Percentiles rank a stretch among this genome's conserved stretches.
These are phyloP conservation scores for Climacium dendroides DNA, from an alignment of 225 moss, liverwort and hornwort species.

Conservation along the genomic window DNA sequence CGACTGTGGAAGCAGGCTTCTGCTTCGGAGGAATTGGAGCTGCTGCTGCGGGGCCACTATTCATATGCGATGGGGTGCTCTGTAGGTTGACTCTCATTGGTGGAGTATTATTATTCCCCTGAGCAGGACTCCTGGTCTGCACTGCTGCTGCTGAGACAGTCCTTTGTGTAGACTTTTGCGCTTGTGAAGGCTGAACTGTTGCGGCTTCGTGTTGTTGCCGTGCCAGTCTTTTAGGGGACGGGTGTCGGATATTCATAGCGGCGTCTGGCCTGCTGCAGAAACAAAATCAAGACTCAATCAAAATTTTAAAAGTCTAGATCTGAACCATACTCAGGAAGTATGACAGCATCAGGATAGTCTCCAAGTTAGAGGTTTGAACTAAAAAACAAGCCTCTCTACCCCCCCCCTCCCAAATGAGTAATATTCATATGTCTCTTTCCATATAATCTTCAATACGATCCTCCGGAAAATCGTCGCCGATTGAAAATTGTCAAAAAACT, in stretches of 20 bases:
- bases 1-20: constrained; percentile 1
- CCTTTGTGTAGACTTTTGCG: neutral
- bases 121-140: neutral
- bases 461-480: neutral
- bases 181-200: neutral
- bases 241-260: neutral
- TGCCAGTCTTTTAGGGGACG: neutral
- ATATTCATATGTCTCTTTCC: neutral
- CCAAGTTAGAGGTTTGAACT: neutral
- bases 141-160: neutral
- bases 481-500: neutral
- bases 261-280: constrained; percentile 1
- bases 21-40: neutral
- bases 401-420: neutral
- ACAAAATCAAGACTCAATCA: neutral
- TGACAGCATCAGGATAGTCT: neutral
- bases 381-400: neutral
- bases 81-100: constrained; percentile 2
- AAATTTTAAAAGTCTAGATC: neutral
- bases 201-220: neutral
- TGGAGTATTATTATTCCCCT: neutral
- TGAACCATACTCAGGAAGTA: neutral
- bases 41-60: neutral
- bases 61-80: neutral
- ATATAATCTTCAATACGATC: neutral